Evolutionary conservation across 495 filamentous ascomycete species (phyloP).

Genomic region (Neurospora sp.): DNA sequence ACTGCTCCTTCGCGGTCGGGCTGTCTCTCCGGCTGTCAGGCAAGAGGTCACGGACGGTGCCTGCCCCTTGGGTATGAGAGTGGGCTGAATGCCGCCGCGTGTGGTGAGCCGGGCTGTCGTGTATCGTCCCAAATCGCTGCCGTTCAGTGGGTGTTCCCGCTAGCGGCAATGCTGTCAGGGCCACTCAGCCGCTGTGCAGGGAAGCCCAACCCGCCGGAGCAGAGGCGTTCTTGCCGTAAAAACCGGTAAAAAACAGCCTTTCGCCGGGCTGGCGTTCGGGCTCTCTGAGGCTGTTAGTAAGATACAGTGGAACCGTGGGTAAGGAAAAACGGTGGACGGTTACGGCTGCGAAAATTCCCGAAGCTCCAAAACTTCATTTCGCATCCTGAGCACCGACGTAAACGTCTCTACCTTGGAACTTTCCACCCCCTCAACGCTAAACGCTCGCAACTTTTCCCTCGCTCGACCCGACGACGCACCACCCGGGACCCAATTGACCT

Average conservation of each 20-base stretch:
- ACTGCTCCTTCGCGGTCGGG: neutral
- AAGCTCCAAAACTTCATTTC: conserved; percentile 18
- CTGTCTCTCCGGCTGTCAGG: neutral
- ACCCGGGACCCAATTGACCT: conserved; percentile 16
- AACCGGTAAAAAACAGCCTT: neutral
- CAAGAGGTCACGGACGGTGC: neutral
- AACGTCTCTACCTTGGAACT: conserved; percentile 3
- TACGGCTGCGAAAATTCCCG: conserved; percentile 22
- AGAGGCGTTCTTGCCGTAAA: neutral
- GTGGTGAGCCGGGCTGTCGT: neutral
- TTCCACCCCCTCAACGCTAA: neutral
- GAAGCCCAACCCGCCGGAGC: neutral
- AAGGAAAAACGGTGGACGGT: conserved; percentile 9
- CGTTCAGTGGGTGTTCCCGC: neutral
- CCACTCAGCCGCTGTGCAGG: neutral
- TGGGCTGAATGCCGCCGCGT: neutral
- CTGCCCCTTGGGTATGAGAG: neutral
- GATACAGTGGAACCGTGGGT: conserved; percentile 1
- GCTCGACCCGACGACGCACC: conserved; percentile 15
- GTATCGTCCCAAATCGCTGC: neutral
- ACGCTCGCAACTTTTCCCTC: conserved; percentile 2
- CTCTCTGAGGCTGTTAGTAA: neutral
- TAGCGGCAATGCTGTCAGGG: neutral
- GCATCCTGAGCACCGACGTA: conserved; percentile 11
- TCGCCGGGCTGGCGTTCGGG: neutral